Evolutionary conservation across 2,329 filamentous ascomycete genomes (phyloP).

Genomic region (Chaetomium strumarium): DNA sequence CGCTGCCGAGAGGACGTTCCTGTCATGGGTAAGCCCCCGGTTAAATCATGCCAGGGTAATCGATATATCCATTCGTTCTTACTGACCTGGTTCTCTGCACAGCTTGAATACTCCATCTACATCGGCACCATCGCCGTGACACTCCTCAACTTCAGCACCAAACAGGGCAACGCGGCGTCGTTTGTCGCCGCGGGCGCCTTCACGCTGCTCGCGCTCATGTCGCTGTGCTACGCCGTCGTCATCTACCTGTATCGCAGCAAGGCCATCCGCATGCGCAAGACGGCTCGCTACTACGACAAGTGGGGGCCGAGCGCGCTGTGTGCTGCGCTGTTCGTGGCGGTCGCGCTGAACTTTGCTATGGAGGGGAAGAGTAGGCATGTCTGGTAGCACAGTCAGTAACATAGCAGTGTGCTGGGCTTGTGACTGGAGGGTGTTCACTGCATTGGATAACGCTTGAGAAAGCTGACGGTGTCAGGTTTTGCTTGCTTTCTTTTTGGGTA

Average conservation of each 20-base stretch:
- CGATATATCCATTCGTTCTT: background rate
- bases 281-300: conserved; percentile 87
- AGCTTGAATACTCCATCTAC: conserved; percentile 95
- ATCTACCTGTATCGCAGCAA: conserved; percentile 85
- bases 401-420: conserved; percentile 5
- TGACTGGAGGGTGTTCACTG: too few species aligned
- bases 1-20: conserved; percentile 89
- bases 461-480: too few species aligned
- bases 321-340: conserved; percentile 63
- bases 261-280: conserved; percentile 75
- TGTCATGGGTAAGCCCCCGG: conserved; percentile 67
- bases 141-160: conserved; percentile 70
- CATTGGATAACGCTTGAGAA: too few species aligned
- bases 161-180: conserved; percentile 46
- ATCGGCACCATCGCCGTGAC: conserved; percentile 82
- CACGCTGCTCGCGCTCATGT: conserved; percentile 70
- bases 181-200: conserved; percentile 71
- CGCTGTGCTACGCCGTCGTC: conserved; percentile 75
- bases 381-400: background rate
- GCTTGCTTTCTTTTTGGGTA: too few species aligned
- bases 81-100: conserved; percentile 1
- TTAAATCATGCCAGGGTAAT: conserved; percentile 16
- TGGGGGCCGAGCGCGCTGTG: conserved; percentile 79
- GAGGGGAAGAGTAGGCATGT: conserved; percentile 46
- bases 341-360: conserved; percentile 74